Evolutionary conservation across 495 filamentous ascomycete species (phyloP), one percentile per base, ranked within the genome.

Genomic region (Amniculicola lignicola): DNA sequence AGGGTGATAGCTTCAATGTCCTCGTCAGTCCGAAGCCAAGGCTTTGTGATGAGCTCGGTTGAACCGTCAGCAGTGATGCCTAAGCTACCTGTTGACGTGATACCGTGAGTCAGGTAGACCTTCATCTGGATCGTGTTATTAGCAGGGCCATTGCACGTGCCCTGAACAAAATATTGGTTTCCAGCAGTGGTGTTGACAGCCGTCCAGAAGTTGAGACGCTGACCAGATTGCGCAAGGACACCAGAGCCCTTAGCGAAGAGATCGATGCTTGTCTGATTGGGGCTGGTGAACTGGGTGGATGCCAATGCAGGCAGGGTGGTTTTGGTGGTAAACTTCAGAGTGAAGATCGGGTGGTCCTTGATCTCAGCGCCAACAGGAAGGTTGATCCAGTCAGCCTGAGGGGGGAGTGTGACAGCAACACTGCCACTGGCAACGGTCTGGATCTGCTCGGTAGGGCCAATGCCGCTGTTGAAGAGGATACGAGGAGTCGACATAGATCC

Each of bases 71-170:
- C 40, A 10, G 51, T 69, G 41, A 70, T 70, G 18, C 66, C 68
- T 11, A 70, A 56, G 15, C 51, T 52, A 15, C 68, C 68, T 19
- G 42, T 25, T 6, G 74, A 76, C 19, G 70, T 73, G 18, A 67
- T 54, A 50, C 72, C 72, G 60, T 76, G 74, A 14, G 73, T 75
- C 57, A 77, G 63, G 54, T 75, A 75, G 19, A 70, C 46, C 50
- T 60, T 60, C 57, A 60, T 60, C 24, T 48, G 44, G 4, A 57
- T 25, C 2, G 54, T 57, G 42, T 57, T 57, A 27, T 57, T 49
- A 3, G 54, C 43, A 11, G 54, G 54, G 23, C 54, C 54, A 43
- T 57, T 57, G 44, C 54, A 57, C 21, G 54, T 57, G 31, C 54
- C 54, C 21, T 57, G 54, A 16, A 57, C 24, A 28, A 49, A 57